Evolutionary conservation across 1,284 basidiomycete species (phyloP), one percentile per base, ranked within the genome.

Genomic region (Microbotryum violaceum): DNA sequence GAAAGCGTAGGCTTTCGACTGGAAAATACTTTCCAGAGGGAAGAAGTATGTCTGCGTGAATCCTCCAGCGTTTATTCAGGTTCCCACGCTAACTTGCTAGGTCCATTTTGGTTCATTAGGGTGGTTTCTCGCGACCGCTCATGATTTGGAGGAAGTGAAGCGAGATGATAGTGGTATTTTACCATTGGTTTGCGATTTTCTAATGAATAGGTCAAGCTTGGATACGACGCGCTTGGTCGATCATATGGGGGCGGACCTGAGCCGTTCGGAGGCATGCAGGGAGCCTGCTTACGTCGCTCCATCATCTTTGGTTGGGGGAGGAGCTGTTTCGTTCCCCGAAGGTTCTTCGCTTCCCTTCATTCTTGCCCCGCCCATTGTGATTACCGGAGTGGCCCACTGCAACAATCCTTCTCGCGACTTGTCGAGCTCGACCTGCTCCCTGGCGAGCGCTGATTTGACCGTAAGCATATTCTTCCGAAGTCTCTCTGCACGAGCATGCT

Each of bases 81-180:
- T 53, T 29, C 31, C 27, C 16, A 23, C 23, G 48, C 21, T 23
- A 23, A 29, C 48, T 23, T 10, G 33, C 51, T 33, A 53, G 20
- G 25, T n/a, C 37, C 33, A 9, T 47, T 10, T 42, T 23, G 14
- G 20, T 20, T 8, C 29, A 31, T 31, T 31, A 56, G 45, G 68
- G 67, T 16, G 67, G 67, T 20, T 69, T 69, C 54, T 56, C 51
- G 14, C 54, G 67, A 37, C 67, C 67, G 54, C 25, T 69, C 14
- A 18, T 64, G 37, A 53, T 69, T 2, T 69, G 67, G 67, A 49
- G 63, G 23, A 67, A 67, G 56, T 29, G 46, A 42, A 14, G 37
- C 37, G 16, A 18, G 14, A 10, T 18, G 10, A 18, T 42, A 42
- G 37, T 42, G 16, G 37, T 18, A 42, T 42, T 16, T 18, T 42